These are phyloP conservation scores for Venturia asperata DNA, from an alignment of 2,329 filamentous ascomycete genomes.

Conservation along the genomic window DNA sequence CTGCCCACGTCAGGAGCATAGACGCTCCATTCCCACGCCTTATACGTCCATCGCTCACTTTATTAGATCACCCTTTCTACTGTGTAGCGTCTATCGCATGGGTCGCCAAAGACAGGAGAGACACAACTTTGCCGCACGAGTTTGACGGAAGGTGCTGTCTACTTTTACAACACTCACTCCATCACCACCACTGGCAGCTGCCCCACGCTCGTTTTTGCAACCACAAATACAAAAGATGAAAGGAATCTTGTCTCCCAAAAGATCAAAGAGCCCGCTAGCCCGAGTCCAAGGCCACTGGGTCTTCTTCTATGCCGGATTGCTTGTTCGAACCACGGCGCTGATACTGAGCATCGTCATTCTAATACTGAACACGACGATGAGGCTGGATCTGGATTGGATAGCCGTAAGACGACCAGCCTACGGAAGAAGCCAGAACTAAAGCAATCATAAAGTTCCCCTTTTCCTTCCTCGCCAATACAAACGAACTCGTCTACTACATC, in stretches of 20 bases:
- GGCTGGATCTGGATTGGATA: slow-evolving; percentile 5
- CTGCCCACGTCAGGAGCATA: too few species aligned
- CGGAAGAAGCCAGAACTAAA: neutral
- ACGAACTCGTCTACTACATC: slow-evolving; percentile 11
- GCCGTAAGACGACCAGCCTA: neutral
- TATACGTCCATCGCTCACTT: neutral
- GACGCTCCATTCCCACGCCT: neutral
- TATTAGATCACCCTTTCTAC: too few species aligned
- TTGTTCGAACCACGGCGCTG: slow-evolving; percentile 1
- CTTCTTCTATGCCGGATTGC: slow-evolving; percentile 5
- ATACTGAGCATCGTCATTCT: slow-evolving; percentile 10
- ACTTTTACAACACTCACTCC: neutral
- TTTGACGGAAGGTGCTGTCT: neutral
- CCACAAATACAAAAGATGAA: neutral
- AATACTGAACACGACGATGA: slow-evolving; percentile 12
- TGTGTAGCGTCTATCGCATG: too few species aligned
- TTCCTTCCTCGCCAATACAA: slow-evolving; percentile 4
- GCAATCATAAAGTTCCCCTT: neutral
- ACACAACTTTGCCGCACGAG: neutral
- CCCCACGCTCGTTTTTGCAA: neutral
- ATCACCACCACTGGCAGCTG: neutral
- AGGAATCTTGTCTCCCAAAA: neutral
- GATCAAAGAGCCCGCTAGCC: neutral
- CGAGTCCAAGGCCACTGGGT: slow-evolving; percentile 1
- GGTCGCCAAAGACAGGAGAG: neutral